Evolutionary conservation across 2,329 filamentous ascomycete species (phyloP).

Genomic region (Calonectria henricotiae): DNA sequence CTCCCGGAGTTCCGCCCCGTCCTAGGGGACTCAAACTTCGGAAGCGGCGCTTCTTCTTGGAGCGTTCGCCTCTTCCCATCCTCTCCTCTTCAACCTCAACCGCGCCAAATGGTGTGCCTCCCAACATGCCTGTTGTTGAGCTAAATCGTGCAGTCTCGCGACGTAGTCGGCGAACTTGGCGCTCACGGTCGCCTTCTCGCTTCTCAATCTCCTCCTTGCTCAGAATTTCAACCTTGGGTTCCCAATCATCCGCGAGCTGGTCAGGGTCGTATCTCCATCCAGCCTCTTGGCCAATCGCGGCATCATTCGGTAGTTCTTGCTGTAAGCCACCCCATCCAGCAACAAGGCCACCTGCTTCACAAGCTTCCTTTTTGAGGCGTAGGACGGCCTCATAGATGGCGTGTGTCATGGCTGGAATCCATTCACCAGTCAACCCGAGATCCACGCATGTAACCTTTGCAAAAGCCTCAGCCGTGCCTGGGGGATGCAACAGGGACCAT

Average conservation of each 20-base stretch:
- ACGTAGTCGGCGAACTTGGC: conserved; percentile 88
- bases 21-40: conserved; percentile 87
- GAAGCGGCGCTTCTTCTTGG: conserved; percentile 96
- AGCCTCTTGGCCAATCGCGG: conserved; percentile 84
- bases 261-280: conserved; percentile 98
- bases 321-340: conserved; percentile 75
- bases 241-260: conserved; percentile 87
- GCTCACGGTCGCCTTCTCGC: conserved; percentile 92
- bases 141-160: conserved; percentile 95
- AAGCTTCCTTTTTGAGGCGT: conserved; percentile 95
- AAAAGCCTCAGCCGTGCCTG: conserved; percentile 92
- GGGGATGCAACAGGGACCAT: conserved; percentile 94
- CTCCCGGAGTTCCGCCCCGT: conserved; percentile 75
- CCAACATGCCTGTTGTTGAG: conserved; percentile 85
- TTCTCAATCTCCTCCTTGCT: conserved; percentile 99
- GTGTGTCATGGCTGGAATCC: conserved; percentile 94
- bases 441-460: conserved; percentile 95
- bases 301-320: conserved; percentile 88
- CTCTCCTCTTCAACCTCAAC: conserved; percentile 80
- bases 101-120: conserved; percentile 78
- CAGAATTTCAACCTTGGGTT: conserved; percentile 84
- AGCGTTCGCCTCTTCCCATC: conserved; percentile 92
- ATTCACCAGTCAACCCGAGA: conserved; percentile 90
- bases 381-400: conserved; percentile 97
- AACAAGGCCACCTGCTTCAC: conserved; percentile 91